phyloP scores from a whole-genome alignment of 2,329 filamentous ascomycete species.

The Aspergillus cejpii region DNA sequence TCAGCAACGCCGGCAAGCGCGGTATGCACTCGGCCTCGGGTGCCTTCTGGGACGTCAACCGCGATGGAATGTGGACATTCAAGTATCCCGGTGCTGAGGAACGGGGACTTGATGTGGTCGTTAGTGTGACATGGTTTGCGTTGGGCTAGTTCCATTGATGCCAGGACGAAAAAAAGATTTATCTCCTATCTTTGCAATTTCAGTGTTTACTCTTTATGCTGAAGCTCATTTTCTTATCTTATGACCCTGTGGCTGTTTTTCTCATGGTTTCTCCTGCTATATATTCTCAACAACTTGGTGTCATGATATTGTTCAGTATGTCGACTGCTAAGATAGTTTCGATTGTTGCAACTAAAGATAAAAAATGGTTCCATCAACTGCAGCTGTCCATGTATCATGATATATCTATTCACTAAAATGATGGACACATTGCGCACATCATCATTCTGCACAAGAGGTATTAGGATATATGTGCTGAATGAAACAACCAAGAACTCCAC shows the following conservation, averaged over 20 bases:
- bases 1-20: conserved; percentile 65
- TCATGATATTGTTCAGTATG: background rate
- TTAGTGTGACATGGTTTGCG: conserved; percentile 46
- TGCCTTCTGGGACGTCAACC: conserved; percentile 47
- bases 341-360: no score
- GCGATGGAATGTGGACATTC: conserved; percentile 50
- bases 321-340: no score
- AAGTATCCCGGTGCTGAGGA: conserved; percentile 45
- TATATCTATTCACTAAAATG: no score
- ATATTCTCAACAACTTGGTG: background rate
- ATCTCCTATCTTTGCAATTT: background rate
- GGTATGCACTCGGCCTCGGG: conserved; percentile 54
- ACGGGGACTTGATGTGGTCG: conserved; percentile 45
- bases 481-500: conserved; percentile 8
- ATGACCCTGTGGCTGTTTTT: background rate
- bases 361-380: background rate
- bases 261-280: background rate
- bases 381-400: background rate
- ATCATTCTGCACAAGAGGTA: no score
- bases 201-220: conserved; percentile 4
- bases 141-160: conserved; percentile 19
- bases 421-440: background rate
- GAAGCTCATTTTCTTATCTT: conserved; percentile 4
- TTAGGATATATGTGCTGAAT: conserved; percentile 3
- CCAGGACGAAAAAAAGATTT: conserved; percentile 4